These are phyloP conservation scores for Antitrichia curtipendula DNA, from an alignment of 225 moss, liverwort and hornwort species.

Conservation along the genomic window DNA sequence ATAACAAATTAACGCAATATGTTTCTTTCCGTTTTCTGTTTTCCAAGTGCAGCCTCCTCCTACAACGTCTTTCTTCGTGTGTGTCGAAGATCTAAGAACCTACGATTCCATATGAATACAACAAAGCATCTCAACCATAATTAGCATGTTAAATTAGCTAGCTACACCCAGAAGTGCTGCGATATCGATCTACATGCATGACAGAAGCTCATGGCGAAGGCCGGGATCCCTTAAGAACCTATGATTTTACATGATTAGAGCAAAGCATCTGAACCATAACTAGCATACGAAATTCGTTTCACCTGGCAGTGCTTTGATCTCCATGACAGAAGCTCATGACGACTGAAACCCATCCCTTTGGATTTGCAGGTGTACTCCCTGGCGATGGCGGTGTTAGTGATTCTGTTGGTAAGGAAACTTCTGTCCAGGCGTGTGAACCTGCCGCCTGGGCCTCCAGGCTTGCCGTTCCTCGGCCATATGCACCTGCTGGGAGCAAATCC, in stretches of 20 bases:
- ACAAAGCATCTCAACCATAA: background rate
- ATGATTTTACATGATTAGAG: background rate
- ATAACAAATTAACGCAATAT: background rate
- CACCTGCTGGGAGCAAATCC: conserved; percentile 14
- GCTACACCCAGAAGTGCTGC: background rate
- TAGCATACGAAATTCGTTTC: background rate
- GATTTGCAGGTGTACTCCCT: conserved; percentile 1
- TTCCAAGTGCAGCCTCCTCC: background rate
- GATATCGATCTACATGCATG: background rate
- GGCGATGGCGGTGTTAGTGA: background rate
- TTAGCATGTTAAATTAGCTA: background rate
- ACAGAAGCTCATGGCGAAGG: background rate
- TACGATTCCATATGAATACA: background rate
- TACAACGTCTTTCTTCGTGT: background rate
- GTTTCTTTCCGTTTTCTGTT: background rate
- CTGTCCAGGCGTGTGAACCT: background rate
- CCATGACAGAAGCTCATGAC: background rate
- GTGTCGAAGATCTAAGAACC: background rate
- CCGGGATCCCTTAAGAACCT: background rate
- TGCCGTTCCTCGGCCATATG: conserved; percentile 19
- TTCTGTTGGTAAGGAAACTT: background rate
- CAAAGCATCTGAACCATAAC: background rate
- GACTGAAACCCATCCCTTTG: background rate
- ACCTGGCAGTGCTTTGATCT: background rate
- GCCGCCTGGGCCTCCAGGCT: conserved; percentile 16